Evolutionary conservation across 2,329 filamentous ascomycete species (phyloP).

Genomic region (Aspergillus pseudonomiae): DNA sequence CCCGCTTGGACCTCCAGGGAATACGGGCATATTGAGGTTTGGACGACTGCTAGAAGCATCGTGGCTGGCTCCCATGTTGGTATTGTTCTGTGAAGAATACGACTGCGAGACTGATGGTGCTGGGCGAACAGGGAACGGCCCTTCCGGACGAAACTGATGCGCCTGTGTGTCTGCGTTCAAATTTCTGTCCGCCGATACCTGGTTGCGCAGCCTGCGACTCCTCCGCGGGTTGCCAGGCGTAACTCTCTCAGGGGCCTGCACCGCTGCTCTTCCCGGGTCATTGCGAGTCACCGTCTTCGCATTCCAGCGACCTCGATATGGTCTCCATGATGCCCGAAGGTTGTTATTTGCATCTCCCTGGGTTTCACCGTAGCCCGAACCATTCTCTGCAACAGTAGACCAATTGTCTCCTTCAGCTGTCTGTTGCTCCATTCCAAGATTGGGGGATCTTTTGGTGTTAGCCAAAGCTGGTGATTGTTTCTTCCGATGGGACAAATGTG

Average conservation of each 20-base stretch:
- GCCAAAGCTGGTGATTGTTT: background rate
- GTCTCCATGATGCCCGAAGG: constrained; percentile 20
- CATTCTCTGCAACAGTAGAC: constrained; percentile 9
- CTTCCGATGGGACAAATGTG: background rate
- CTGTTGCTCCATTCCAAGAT: constrained; percentile 7
- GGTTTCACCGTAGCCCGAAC: background rate
- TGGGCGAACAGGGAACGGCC: background rate
- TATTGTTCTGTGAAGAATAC: constrained; percentile 1
- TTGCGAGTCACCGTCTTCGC: constrained; percentile 13
- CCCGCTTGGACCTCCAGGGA: constrained; percentile 7
- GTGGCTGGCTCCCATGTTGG: background rate
- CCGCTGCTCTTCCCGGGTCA: background rate
- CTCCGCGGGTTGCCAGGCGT: background rate
- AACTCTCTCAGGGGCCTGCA: constrained; percentile 1
- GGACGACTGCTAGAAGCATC: background rate
- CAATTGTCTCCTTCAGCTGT: constrained; percentile 1
- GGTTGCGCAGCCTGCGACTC: constrained; percentile 7
- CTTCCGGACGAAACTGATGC: background rate
- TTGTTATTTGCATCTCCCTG: constrained; percentile 2
- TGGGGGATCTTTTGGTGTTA: background rate
- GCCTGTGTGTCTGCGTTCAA: constrained; percentile 3
- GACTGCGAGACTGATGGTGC: background rate
- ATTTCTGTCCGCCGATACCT: background rate
- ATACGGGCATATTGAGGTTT: constrained; percentile 14
- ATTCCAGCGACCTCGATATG: constrained; percentile 24